phyloP scores from a whole-genome alignment of 1,139 yeast species.

The Scheffersomyces stambukii region DNA sequence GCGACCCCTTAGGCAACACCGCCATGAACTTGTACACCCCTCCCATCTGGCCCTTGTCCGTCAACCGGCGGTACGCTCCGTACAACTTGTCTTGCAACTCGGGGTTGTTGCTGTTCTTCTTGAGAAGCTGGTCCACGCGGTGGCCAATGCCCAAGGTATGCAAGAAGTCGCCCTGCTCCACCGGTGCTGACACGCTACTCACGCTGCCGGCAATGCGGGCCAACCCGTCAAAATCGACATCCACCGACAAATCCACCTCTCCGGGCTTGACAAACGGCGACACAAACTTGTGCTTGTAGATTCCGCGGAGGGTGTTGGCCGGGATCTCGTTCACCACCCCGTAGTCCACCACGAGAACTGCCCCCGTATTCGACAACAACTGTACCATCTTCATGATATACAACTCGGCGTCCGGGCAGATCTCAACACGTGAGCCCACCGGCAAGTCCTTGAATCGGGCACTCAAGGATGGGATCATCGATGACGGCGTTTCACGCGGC shows the following conservation, averaged over 20 bases:
- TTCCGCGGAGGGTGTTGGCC: conserved; percentile 68
- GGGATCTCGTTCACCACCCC: conserved; percentile 56
- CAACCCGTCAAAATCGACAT: conserved; percentile 72
- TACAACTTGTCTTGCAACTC: conserved; percentile 45
- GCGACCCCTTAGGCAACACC: conserved; percentile 46
- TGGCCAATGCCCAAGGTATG: conserved; percentile 74
- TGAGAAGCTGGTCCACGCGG: conserved; percentile 54
- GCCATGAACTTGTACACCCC: conserved; percentile 71
- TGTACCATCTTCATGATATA: conserved; percentile 46
- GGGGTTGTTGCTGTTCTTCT: conserved; percentile 24
- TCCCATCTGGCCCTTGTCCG: conserved; percentile 71
- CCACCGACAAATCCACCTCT: conserved; percentile 75
- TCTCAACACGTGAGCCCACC: conserved; percentile 59
- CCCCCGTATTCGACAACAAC: conserved; percentile 47
- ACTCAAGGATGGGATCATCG: conserved; percentile 52
- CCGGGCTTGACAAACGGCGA: conserved; percentile 79
- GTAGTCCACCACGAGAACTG: conserved; percentile 73
- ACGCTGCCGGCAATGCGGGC: conserved; percentile 10
- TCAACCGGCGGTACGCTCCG: conserved; percentile 59
- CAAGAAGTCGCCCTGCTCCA: conserved; percentile 78
- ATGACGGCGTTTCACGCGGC: conserved; percentile 61
- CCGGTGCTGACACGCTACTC: conserved; percentile 49
- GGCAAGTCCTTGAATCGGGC: conserved; percentile 53
- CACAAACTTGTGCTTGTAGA: conserved; percentile 67
- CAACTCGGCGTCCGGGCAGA: conserved; percentile 70